Evolutionary conservation across 371 early-diverging fungal genomes (phyloP).

Genomic region (Rhizomucor miehei): DNA sequence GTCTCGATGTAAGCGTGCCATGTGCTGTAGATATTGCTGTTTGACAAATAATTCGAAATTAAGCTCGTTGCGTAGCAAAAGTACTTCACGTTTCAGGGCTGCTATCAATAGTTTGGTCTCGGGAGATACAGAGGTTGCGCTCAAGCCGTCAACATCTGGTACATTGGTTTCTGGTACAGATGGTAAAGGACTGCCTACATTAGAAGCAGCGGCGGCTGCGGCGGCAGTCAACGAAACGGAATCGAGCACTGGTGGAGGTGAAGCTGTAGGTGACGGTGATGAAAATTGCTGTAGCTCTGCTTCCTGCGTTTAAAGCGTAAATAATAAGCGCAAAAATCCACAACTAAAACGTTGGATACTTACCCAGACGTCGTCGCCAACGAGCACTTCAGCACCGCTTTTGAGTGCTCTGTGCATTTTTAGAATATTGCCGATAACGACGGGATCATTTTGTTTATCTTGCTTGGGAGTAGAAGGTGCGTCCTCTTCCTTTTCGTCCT

Average conservation of each 20-base stretch:
- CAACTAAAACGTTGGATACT: background rate
- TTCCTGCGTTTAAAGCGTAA: slow-evolving; percentile 11
- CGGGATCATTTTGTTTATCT: slow-evolving; percentile 3
- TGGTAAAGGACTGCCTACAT: background rate
- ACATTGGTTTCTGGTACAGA: background rate
- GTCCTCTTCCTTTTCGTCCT: too few relatives aligned
- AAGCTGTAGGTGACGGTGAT: slow-evolving; percentile 12
- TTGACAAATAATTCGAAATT: slow-evolving; percentile 67
- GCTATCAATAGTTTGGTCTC: slow-evolving; percentile 38
- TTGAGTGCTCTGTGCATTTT: slow-evolving; percentile 47
- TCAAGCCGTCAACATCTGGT: background rate
- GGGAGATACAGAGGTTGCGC: slow-evolving; percentile 11
- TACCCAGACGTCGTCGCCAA: slow-evolving; percentile 55
- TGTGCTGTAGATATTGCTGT: slow-evolving; percentile 68
- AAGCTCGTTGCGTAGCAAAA: slow-evolving; percentile 58
- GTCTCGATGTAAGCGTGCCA: slow-evolving; percentile 60
- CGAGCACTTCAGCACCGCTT: slow-evolving; percentile 48
- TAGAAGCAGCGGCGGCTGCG: background rate
- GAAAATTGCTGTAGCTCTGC: slow-evolving; percentile 24
- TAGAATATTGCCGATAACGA: slow-evolving; percentile 36
- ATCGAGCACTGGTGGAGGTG: slow-evolving; percentile 7
- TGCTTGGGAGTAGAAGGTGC: background rate
- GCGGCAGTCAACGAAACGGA: slow-evolving; percentile 6
- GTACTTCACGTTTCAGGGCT: slow-evolving; percentile 55
- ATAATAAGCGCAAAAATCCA: background rate